Evolutionary conservation across 169 alveolate genomes (phyloP).

Genomic region (Babesia bovis): DNA sequence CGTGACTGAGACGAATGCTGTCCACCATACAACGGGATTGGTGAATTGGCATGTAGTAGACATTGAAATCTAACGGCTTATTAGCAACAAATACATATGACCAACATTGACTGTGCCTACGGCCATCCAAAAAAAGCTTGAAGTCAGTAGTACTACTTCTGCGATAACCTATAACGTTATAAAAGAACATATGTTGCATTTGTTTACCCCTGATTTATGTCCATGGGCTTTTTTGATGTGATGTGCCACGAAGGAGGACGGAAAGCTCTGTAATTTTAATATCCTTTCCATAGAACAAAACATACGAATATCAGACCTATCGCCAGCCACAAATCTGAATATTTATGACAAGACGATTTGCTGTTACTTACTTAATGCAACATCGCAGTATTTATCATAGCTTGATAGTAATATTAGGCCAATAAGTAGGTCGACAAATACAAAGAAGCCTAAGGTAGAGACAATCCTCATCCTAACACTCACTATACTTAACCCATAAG

Average conservation of each 20-base stretch:
- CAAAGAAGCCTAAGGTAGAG: constrained; percentile 44
- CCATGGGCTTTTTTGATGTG: constrained; percentile 39
- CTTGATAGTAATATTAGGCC: constrained; percentile 17
- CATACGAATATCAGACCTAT: constrained; percentile 53
- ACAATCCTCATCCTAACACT: constrained; percentile 29
- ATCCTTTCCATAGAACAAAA: background rate
- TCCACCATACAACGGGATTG: constrained; percentile 67
- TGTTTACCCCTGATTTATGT: constrained; percentile 22
- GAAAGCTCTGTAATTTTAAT: constrained; percentile 42
- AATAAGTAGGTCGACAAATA: constrained; percentile 28
- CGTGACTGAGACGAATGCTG: constrained; percentile 55
- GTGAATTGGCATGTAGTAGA: constrained; percentile 64
- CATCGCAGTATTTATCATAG: constrained; percentile 56
- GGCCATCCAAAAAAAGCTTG: constrained; percentile 70
- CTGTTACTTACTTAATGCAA: constrained; percentile 48
- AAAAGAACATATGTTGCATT: background rate
- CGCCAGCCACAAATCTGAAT: constrained; percentile 51
- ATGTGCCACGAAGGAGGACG: constrained; percentile 60
- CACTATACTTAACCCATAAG: background rate
- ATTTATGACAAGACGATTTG: background rate
- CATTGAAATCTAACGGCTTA: constrained; percentile 43
- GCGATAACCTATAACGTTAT: constrained; percentile 29
- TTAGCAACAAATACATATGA: background rate
- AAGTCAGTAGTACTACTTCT: constrained; percentile 45
- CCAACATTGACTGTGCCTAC: constrained; percentile 60